Conservation (phyloP, 371 early-diverging fungal species). For the Thermomucor indicae-seudaticae region DNA sequence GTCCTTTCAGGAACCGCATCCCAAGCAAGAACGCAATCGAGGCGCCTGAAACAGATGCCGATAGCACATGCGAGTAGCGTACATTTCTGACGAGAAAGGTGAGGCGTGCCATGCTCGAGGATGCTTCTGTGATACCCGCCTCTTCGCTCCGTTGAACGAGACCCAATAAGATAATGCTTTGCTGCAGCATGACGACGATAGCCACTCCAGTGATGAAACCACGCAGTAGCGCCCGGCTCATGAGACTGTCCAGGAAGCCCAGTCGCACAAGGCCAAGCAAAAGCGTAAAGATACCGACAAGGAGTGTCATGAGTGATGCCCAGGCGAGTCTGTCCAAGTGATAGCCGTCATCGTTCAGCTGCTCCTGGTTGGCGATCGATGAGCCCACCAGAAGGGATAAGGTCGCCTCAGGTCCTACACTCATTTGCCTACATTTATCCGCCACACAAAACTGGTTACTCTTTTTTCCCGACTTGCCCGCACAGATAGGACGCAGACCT, state of each 20-base stretch:
- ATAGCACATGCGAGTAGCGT: constrained; percentile 57
- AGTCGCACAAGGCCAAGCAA: constrained; percentile 88
- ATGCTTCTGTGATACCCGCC: constrained; percentile 55
- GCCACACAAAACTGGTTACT: no score
- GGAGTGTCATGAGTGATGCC: constrained; percentile 72
- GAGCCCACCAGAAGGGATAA: constrained; percentile 87
- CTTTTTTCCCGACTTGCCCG: no score
- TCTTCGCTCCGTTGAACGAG: constrained; percentile 43
- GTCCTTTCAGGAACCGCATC: constrained; percentile 56
- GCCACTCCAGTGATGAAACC: constrained; percentile 95
- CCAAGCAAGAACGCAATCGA: constrained; percentile 65
- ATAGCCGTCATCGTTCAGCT: constrained; percentile 30
- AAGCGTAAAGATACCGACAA: constrained; percentile 89
- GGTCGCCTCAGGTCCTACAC: constrained; percentile 90
- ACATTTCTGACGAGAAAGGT: constrained; percentile 54
- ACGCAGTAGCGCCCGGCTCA: constrained; percentile 84
- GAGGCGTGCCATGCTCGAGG: constrained; percentile 73
- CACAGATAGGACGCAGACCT: constrained; percentile 54
- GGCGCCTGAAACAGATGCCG: constrained; percentile 62
- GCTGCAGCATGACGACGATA: constrained; percentile 83
- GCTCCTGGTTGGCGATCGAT: constrained; percentile 57
- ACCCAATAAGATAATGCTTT: constrained; percentile 75
- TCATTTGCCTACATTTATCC: constrained; percentile 61
- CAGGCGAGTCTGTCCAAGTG: constrained; percentile 54
- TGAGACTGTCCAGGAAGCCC: constrained; percentile 92